Base-by-base conservation (phyloP, 768 basidiomycete species). In the Boletus tomentosulus region DNA sequence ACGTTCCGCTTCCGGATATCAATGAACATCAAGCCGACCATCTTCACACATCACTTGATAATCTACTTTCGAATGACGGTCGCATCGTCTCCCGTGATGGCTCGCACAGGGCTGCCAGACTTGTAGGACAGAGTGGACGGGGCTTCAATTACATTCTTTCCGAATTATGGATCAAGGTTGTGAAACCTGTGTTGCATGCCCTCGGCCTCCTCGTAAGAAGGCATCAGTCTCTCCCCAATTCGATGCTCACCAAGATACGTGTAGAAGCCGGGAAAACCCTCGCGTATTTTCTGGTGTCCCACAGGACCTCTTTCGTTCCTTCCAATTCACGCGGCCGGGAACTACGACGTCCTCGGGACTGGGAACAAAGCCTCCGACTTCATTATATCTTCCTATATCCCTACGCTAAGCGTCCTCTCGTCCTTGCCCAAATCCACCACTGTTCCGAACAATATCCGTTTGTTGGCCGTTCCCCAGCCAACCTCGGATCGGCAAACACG, bases 281-380 rank as follows among this genome's bases (percentile, higher is more conserved):
- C 22, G 6, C 50, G 34, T 33, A 6, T 52, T 10, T 46, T 52
- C 31, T 52, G 44, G 51, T 46, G 51, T 30, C 44, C 43, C 0
- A 39, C 35, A 15, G 44, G 44, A 19, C 25, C 34, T 1, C 15
- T 45, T 11, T n/a, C 50, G 12, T 52, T 46, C 35, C 43, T 37
- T 37, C 43, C 42, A 2, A 35, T 51, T 3, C 50, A 37, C 10
- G 43, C 43, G 6, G 44, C 39, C 4, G 45, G 52, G 11, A 10
- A 33, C 3, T 47, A 50, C n/a, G 37, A 46, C 25, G 11, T 12
- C n/a, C 37, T 30, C 3, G n/a, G 35, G 15, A 31, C 31, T 41
- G 50, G 45, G 1, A n/a, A 39, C 45, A 51, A 52, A 31, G 22
- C 25, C 9, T 50, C 13, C n/a, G 48, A 55, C 33, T 49, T 50